Evolutionary conservation across 2,329 filamentous ascomycete species (phyloP).

Genomic region (Mariannaea sp.): DNA sequence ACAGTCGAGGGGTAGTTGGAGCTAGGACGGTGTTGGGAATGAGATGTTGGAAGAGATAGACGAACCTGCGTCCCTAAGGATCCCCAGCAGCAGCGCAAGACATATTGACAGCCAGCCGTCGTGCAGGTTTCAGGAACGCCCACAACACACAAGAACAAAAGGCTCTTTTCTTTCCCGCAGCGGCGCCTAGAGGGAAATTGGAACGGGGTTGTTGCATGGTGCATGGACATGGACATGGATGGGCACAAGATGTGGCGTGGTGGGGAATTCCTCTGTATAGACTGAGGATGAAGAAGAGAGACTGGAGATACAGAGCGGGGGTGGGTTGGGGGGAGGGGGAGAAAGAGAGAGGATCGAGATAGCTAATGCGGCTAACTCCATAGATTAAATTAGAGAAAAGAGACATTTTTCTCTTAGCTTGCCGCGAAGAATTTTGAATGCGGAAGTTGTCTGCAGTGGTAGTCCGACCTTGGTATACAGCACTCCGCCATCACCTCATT

Average conservation of each 20-base stretch:
- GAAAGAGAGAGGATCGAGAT: constrained; percentile 7
- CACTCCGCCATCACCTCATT: no score
- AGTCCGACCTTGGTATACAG: constrained; percentile 24
- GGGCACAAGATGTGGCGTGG: background rate
- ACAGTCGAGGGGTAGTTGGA: no score
- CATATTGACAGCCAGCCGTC: constrained; percentile 35
- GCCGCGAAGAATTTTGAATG: constrained; percentile 18
- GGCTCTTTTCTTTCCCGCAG: background rate
- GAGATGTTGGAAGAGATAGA: no score
- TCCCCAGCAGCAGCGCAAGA: background rate
- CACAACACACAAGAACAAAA: constrained; percentile 21
- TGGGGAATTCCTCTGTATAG: background rate
- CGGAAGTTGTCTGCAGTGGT: constrained; percentile 25
- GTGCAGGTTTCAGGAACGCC: constrained; percentile 24
- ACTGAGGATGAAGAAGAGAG: background rate
- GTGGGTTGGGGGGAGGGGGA: background rate
- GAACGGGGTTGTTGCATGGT: constrained; percentile 35
- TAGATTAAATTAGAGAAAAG: background rate
- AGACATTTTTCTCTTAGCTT: background rate
- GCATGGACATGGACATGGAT: constrained; percentile 21
- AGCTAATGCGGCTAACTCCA: constrained; percentile 1
- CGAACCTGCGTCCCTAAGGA: constrained; percentile 3
- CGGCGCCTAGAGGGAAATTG: constrained; percentile 32
- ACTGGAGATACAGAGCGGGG: background rate
- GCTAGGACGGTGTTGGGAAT: no score